A percentile compares a stretch with the other conserved stretches of the same genome.
Conservation (phyloP, 441 rosid genomes). For the Aquilaria agallochum region DNA sequence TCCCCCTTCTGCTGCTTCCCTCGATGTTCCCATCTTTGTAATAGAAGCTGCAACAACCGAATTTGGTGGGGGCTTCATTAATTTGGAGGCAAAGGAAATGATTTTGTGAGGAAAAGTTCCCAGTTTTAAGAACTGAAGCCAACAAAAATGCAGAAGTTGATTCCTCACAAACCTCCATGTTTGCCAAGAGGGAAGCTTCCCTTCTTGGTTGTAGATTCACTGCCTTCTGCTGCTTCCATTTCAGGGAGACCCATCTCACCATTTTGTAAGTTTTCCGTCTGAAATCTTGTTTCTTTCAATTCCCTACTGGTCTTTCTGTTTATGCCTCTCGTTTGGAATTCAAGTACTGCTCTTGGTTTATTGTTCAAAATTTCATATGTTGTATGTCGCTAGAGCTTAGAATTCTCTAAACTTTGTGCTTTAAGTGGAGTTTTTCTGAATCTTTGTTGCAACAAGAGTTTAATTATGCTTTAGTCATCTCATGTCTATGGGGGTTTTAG, state of each 20-base stretch:
- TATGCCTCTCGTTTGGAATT: too few relatives aligned
- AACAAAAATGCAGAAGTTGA: constrained; percentile 40
- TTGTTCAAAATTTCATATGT: background rate
- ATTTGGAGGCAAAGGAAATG: constrained; percentile 12
- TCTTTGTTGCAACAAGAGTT: background rate
- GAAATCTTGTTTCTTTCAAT: background rate
- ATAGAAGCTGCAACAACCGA: background rate
- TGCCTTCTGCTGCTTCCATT: constrained; percentile 38
- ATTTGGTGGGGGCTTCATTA: background rate
- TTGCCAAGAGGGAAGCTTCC: constrained; percentile 47
- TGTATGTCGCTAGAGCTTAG: background rate
- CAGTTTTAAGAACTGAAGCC: background rate
- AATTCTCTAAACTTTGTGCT: background rate
- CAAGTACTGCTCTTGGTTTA: background rate
- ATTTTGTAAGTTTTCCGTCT: constrained; percentile 40
- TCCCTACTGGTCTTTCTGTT: background rate
- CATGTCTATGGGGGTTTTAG: too few relatives aligned
- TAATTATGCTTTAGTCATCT: background rate
- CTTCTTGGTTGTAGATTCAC: constrained; percentile 41
- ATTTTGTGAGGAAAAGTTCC: constrained; percentile 6
- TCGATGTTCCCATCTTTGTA: too few relatives aligned
- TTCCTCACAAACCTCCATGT: constrained; percentile 28
- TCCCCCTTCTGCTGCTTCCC: background rate
- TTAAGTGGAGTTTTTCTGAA: constrained; percentile 1
- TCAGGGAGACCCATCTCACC: constrained; percentile 29